Conservation (phyloP, 139 green algal species). For the Coccomyxa sp. region DNA sequence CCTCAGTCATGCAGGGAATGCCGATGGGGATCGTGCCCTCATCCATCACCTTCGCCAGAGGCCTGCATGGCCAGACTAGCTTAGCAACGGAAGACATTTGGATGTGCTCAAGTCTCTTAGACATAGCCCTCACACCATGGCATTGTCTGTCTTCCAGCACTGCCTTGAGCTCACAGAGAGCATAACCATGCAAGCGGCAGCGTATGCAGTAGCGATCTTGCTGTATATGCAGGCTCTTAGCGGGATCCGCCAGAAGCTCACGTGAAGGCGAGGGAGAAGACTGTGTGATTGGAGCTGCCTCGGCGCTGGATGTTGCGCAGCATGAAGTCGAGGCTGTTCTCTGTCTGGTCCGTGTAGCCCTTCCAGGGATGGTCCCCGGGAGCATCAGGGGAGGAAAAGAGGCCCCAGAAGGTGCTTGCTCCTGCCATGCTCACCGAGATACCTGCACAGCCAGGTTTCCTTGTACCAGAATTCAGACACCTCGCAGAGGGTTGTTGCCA, state of each 20-base stretch:
- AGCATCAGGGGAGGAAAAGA: neutral
- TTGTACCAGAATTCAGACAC: too few species aligned
- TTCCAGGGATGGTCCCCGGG: neutral
- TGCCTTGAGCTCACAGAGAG: too few species aligned
- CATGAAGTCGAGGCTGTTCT: neutral
- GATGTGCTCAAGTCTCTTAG: too few species aligned
- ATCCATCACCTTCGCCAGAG: neutral
- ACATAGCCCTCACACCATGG: too few species aligned
- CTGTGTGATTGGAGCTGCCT: neutral
- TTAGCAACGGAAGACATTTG: too few species aligned
- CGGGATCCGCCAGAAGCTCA: too few species aligned
- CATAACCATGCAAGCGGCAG: too few species aligned
- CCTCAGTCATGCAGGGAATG: neutral
- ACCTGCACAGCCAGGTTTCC: too few species aligned
- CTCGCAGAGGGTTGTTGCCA: too few species aligned
- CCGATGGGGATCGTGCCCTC: neutral
- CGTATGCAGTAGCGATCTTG: too few species aligned
- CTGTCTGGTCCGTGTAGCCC: neutral
- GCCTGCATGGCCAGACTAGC: neutral
- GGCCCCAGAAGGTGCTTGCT: neutral
- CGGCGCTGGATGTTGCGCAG: neutral
- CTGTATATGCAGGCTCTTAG: too few species aligned
- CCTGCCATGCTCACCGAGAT: neutral
- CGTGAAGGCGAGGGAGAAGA: neutral
- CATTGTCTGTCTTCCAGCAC: too few species aligned